Evolutionary conservation across 306 rosid genomes (phyloP).

Genomic region (Ammopiptanthus mongolicus): DNA sequence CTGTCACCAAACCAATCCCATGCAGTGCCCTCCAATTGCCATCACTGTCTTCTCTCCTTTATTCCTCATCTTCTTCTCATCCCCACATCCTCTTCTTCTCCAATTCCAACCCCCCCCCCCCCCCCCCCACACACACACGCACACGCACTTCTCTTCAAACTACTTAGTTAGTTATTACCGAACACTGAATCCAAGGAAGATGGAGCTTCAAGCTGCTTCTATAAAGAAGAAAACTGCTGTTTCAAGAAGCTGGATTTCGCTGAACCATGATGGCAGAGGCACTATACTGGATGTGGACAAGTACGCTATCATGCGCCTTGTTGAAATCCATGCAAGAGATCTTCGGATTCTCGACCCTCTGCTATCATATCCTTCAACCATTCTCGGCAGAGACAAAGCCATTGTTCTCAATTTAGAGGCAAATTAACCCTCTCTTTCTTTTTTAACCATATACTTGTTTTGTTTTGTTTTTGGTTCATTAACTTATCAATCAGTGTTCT

Average conservation of each 20-base stretch:
- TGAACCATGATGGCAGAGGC: conserved; percentile 45
- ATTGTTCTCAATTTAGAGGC: conserved; percentile 88
- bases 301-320: conserved; percentile 69
- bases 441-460: too few relatives aligned
- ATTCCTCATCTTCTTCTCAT: too few relatives aligned
- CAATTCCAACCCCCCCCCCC: too few relatives aligned
- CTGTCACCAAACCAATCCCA: too few relatives aligned
- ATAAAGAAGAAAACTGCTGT: conserved; percentile 49
- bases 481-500: background rate
- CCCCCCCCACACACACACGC: too few relatives aligned
- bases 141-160: too few relatives aligned
- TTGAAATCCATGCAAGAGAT: conserved; percentile 69
- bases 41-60: too few relatives aligned
- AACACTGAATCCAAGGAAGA: too few relatives aligned
- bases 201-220: conserved; percentile 37
- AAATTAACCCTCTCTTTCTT: background rate
- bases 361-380: conserved; percentile 67
- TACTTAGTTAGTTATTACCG: too few relatives aligned
- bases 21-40: too few relatives aligned
- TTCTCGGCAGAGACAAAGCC: conserved; percentile 72
- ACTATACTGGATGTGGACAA: conserved; percentile 63
- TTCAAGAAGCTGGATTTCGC: conserved; percentile 64
- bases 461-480: background rate
- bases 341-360: conserved; percentile 81
- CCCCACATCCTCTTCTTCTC: too few relatives aligned